Percentiles rank a stretch among this genome's conserved stretches.
Conservation (phyloP, 2,329 filamentous ascomycete genomes). For the Aspergillus flavus region DNA sequence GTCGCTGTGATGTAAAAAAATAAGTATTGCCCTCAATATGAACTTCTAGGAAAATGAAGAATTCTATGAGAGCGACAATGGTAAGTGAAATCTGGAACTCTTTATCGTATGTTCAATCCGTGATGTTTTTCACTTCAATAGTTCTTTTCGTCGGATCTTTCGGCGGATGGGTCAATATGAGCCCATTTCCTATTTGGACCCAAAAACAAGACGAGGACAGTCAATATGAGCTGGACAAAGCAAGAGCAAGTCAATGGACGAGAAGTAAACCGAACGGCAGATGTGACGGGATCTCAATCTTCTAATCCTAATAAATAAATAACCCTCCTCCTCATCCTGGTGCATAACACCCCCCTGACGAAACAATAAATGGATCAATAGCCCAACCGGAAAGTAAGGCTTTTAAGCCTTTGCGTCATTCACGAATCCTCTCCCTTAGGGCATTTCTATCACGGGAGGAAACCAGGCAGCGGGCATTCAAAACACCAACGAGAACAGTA, state of each 20-base stretch:
- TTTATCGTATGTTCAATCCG: no score
- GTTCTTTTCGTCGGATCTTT: background rate
- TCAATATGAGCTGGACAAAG: background rate
- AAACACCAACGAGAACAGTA: background rate
- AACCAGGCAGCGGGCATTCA: background rate
- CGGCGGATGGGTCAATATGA: background rate
- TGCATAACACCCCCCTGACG: background rate
- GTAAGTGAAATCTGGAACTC: background rate
- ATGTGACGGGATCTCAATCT: background rate
- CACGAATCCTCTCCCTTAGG: slow-evolving; percentile 1
- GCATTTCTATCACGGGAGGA: background rate
- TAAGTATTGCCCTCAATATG: background rate
- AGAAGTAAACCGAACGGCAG: background rate
- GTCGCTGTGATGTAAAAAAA: background rate
- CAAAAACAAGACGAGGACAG: background rate
- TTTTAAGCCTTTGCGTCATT: slow-evolving; percentile 8
- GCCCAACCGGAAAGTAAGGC: slow-evolving; percentile 20
- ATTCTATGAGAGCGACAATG: background rate
- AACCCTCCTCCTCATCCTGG: background rate
- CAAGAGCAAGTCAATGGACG: background rate
- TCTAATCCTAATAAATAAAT: background rate
- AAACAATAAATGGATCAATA: slow-evolving; percentile 21
- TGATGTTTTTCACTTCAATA: background rate
- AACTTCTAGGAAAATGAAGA: background rate
- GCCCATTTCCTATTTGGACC: background rate